Conservation (phyloP, 768 basidiomycete genomes). For the Arthromyces matolae region DNA sequence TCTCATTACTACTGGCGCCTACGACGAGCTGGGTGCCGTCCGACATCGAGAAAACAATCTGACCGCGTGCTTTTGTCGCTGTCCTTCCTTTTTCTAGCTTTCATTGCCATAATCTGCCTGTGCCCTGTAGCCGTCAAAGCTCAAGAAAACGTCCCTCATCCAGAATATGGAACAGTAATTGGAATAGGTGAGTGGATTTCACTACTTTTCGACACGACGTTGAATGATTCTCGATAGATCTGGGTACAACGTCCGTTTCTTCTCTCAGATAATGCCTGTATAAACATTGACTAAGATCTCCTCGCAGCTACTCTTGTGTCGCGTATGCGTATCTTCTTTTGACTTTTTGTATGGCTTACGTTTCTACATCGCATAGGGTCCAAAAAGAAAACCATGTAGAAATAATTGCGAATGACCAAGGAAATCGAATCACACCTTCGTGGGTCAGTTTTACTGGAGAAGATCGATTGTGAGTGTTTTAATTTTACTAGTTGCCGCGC, state of each 20-base stretch:
- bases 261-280: no score
- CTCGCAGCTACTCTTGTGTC: constrained; percentile 66
- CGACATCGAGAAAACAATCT: constrained; percentile 9
- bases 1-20: constrained; percentile 12
- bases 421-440: constrained; percentile 87
- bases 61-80: constrained; percentile 34
- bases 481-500: not conserved
- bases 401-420: constrained; percentile 89
- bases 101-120: constrained; percentile 63
- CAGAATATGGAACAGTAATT: constrained; percentile 74
- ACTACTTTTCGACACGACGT: not conserved
- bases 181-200: constrained; percentile 56
- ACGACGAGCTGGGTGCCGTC: constrained; percentile 8
- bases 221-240: no score
- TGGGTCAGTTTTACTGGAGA: constrained; percentile 90
- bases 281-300: not conserved
- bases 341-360: not conserved
- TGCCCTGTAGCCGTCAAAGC: constrained; percentile 58
- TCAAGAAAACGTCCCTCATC: constrained; percentile 27
- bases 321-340: constrained; percentile 27
- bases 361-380: constrained; percentile 28
- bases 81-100: constrained; percentile 43
- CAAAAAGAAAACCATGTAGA: constrained; percentile 56
- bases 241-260: constrained; percentile 66
- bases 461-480: constrained; percentile 49